Conservation (phyloP, 2,329 filamentous ascomycete genomes). For the Iodosphaeria phyllophila region DNA sequence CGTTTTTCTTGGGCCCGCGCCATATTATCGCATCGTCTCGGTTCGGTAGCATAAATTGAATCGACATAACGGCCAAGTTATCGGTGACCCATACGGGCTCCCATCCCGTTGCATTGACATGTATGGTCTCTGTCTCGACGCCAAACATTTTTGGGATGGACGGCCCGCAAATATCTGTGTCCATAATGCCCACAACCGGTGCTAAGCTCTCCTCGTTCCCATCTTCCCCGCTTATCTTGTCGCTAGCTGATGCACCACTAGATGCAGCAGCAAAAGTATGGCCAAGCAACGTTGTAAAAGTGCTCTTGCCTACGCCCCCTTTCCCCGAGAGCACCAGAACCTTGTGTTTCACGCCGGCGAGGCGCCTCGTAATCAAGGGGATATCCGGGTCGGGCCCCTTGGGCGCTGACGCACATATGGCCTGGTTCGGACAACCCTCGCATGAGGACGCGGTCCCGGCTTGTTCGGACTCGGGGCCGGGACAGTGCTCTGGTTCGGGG, state of each 20-base stretch:
- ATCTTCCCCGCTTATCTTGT: too few relatives aligned
- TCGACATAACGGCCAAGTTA: constrained; percentile 88
- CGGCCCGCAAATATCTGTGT: constrained; percentile 93
- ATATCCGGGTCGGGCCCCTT: constrained; percentile 95
- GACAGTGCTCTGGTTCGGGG: constrained; percentile 92
- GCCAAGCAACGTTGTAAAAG: constrained; percentile 73
- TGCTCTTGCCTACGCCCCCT: constrained; percentile 92
- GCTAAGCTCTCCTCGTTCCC: constrained; percentile 56
- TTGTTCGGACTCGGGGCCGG: constrained; percentile 64
- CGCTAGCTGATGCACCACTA: too few relatives aligned
- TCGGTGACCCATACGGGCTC: constrained; percentile 90
- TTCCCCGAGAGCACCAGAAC: constrained; percentile 86
- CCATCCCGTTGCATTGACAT: constrained; percentile 78
- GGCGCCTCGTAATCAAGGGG: constrained; percentile 65
- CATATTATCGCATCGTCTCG: constrained; percentile 93
- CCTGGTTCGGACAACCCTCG: constrained; percentile 87
- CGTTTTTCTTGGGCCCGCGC: constrained; percentile 97
- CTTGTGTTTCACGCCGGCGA: constrained; percentile 73
- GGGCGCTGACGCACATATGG: constrained; percentile 82
- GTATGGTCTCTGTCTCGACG: constrained; percentile 82
- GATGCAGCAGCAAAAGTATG: constrained; percentile 76
- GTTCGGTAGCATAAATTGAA: constrained; percentile 94
- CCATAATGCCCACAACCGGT: constrained; percentile 92
- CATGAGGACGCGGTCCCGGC: constrained; percentile 65
- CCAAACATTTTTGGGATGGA: constrained; percentile 99